Evolutionary conservation across 2,329 filamentous ascomycete genomes (phyloP).

Genomic region (Fusarium luffae): DNA sequence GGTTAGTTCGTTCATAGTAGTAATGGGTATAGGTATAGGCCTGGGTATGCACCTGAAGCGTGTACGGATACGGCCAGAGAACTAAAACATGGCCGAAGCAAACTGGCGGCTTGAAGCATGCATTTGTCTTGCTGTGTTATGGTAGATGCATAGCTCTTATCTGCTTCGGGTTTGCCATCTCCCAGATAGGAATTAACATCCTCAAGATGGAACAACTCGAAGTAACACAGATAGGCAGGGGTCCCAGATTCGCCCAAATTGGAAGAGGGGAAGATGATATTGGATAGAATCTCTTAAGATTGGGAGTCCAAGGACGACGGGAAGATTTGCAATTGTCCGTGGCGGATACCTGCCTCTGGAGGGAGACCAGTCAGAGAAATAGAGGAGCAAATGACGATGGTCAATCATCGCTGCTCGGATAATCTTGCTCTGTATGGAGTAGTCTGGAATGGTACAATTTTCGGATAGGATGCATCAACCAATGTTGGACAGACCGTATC

Average conservation of each 20-base stretch:
- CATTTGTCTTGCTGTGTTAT: constrained; percentile 26
- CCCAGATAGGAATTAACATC: constrained; percentile 27
- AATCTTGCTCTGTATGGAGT: constrained; percentile 16
- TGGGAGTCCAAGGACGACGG: constrained; percentile 34
- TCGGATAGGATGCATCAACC: not conserved
- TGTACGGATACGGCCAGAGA: constrained; percentile 27
- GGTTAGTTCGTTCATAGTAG: constrained; percentile 9
- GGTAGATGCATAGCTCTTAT: constrained; percentile 11
- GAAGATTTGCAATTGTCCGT: constrained; percentile 41
- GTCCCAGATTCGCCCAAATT: constrained; percentile 22
- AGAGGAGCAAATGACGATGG: constrained; percentile 31
- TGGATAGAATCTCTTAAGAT: constrained; percentile 29
- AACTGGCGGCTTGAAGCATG: constrained; percentile 26
- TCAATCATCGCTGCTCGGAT: constrained; percentile 1
- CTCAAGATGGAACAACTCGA: constrained; percentile 29
- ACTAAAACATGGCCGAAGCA: constrained; percentile 27
- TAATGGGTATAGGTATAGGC: not conserved
- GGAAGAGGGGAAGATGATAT: constrained; percentile 37
- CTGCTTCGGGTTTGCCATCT: constrained; percentile 20
- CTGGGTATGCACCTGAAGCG: not conserved
- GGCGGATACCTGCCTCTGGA: constrained; percentile 29
- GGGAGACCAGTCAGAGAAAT: constrained; percentile 17
- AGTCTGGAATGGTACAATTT: not conserved
- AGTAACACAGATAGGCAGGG: constrained; percentile 40
- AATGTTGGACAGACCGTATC: constrained; percentile 5